Evolutionary conservation across 306 rosid species (phyloP).

Genomic region (barrel medic (Medicago truncatula)): DNA sequence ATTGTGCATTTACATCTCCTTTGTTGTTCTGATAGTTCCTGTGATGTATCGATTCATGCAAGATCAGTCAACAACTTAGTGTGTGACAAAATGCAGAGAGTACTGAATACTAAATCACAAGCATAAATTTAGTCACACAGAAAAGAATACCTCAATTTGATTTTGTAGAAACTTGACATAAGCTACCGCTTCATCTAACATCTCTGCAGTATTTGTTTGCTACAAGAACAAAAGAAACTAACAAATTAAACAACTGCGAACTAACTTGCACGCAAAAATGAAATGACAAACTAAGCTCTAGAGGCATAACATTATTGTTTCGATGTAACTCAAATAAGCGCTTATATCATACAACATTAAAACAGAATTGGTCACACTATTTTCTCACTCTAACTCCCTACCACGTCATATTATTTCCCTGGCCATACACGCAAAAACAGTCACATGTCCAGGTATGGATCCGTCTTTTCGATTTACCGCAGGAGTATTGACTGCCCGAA

Average conservation of each 20-base stretch:
- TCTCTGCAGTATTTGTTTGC: conserved; percentile 97
- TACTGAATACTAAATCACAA: neutral
- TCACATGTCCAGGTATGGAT: no score
- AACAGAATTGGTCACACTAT: no score
- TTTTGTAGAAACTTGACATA: conserved; percentile 86
- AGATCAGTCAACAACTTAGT: neutral
- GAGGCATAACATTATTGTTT: conserved; percentile 21
- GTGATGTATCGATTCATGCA: conserved; percentile 46
- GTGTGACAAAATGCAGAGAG: no score
- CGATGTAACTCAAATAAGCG: neutral
- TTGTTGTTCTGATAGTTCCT: conserved; percentile 86
- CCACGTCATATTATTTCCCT: no score
- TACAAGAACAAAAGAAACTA: conserved; percentile 50
- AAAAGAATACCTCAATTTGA: conserved; percentile 76
- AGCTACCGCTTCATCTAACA: conserved; percentile 91
- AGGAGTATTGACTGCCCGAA: no score
- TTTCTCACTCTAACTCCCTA: no score
- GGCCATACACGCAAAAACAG: no score
- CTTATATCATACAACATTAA: neutral
- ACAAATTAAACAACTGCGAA: neutral
- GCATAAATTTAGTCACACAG: conserved; percentile 10
- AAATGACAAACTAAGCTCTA: neutral
- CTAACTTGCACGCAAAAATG: neutral
- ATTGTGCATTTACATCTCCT: conserved; percentile 67
- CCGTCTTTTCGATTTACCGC: no score